Conservation (phyloP, 495 filamentous ascomycete species). For the Penicillium angulare region DNA sequence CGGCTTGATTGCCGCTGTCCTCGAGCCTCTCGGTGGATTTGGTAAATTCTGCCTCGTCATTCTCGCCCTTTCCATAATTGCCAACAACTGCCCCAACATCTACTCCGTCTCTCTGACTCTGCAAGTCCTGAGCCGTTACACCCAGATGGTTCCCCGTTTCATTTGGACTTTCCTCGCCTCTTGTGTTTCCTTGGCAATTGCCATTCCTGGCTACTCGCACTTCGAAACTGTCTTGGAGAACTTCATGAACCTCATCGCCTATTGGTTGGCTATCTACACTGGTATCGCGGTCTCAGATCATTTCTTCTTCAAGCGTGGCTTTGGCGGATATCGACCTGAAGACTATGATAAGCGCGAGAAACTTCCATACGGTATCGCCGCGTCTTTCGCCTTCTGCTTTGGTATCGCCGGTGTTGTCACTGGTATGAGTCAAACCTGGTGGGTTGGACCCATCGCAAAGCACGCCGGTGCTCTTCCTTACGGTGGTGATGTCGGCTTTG, state of each 20-base stretch:
- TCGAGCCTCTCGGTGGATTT: constrained; percentile 68
- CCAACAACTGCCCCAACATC: constrained; percentile 87
- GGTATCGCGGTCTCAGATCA: constrained; percentile 72
- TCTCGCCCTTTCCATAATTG: constrained; percentile 74
- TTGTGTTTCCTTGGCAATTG: constrained; percentile 68
- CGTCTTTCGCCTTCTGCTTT: constrained; percentile 62
- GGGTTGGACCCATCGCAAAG: constrained; percentile 66
- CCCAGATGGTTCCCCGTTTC: constrained; percentile 71
- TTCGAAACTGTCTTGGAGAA: constrained; percentile 72
- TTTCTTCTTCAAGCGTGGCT: constrained; percentile 70
- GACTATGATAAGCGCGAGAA: constrained; percentile 57
- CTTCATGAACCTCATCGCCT: constrained; percentile 78
- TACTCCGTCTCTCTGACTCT: constrained; percentile 78
- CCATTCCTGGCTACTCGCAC: constrained; percentile 72
- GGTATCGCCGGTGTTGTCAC: constrained; percentile 71
- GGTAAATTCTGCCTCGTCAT: constrained; percentile 82
- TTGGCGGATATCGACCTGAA: constrained; percentile 59
- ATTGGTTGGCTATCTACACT: constrained; percentile 84
- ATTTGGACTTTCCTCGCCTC: constrained; percentile 72
- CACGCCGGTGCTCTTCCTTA: constrained; percentile 53
- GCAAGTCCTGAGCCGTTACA: constrained; percentile 64
- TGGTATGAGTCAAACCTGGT: constrained; percentile 80
- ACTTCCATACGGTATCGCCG: constrained; percentile 72
- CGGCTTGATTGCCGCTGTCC: constrained; percentile 66
- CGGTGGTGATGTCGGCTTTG: constrained; percentile 77